These are phyloP conservation scores for Neurospora sp. DNA, from an alignment of 495 filamentous ascomycete genomes.

Conservation along the genomic window DNA sequence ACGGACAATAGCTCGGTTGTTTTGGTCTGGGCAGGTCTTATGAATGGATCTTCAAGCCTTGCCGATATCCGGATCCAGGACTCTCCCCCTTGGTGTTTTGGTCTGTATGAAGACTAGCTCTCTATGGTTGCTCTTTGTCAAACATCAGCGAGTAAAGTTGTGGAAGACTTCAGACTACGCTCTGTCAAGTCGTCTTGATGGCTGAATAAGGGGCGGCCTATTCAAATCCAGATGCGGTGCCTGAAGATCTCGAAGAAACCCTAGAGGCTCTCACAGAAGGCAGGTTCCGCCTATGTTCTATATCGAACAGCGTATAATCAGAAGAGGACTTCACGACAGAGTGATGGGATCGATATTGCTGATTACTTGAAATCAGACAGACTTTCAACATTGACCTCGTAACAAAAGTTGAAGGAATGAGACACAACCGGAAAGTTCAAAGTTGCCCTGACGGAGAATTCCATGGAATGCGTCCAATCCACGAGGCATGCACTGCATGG, in stretches of 20 bases:
- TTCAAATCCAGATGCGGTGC: background rate
- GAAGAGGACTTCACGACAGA: background rate
- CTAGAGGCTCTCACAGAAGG: background rate
- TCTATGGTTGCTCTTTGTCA: background rate
- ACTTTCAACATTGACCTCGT: background rate
- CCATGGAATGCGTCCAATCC: background rate
- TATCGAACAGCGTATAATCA: background rate
- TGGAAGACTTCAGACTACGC: background rate
- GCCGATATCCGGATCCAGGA: background rate
- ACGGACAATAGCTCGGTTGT: background rate
- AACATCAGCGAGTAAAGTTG: background rate
- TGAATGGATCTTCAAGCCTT: background rate
- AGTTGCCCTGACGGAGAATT: background rate
- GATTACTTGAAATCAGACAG: background rate
- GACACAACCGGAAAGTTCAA: background rate
- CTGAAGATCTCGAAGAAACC: background rate
- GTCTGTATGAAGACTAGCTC: background rate
- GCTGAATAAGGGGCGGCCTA: background rate
- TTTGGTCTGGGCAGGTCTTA: background rate
- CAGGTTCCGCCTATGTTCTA: background rate
- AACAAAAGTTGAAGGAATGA: background rate
- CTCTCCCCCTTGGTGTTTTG: background rate
- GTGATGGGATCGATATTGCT: background rate
- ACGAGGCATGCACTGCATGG: background rate
- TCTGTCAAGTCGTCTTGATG: background rate